Evolutionary conservation across 495 filamentous ascomycete species (phyloP).

Genomic region (Symbiotaphrina buchneri): DNA sequence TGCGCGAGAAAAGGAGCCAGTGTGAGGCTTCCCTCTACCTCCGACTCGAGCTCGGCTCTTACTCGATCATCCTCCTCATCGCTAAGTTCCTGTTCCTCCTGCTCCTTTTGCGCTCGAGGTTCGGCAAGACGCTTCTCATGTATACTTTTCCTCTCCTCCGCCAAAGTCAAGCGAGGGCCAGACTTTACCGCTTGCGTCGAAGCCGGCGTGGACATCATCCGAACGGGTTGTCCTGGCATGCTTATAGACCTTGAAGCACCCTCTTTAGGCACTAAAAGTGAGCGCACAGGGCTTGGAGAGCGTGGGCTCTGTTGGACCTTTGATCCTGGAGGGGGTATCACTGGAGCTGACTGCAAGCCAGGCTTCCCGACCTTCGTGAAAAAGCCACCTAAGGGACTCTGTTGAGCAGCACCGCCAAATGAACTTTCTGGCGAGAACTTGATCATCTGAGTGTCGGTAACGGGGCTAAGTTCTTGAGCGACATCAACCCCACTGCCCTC

Average conservation of each 20-base stretch:
- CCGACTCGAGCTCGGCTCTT: conserved; percentile 27
- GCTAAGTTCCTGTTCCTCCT: conserved; percentile 22
- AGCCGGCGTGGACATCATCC: conserved; percentile 15
- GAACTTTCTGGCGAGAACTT: conserved; percentile 9
- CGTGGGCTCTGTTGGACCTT: conserved; percentile 32
- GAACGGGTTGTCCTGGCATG: conserved; percentile 22
- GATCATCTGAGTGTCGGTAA: conserved; percentile 22
- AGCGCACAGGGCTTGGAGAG: conserved; percentile 59
- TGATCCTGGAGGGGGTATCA: conserved; percentile 23
- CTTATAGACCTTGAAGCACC: conserved; percentile 26
- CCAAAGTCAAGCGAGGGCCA: conserved; percentile 7
- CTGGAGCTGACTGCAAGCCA: no score
- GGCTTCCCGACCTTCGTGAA: conserved; percentile 42
- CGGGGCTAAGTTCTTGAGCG: conserved; percentile 40
- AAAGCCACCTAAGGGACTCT: conserved; percentile 20
- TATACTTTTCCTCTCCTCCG: conserved; percentile 17
- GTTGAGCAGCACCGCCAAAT: conserved; percentile 25
- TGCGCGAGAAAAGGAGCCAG: conserved; percentile 42
- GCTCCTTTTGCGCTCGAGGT: conserved; percentile 7
- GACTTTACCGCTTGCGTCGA: conserved; percentile 5
- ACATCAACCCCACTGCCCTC: conserved; percentile 39
- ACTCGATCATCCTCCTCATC: conserved; percentile 36
- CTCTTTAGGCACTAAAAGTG: conserved; percentile 14
- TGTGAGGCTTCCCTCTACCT: conserved; percentile 25
- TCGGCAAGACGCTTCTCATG: conserved; percentile 10